Conservation (phyloP, 2,329 filamentous ascomycete genomes). For the Fusarium brevicatenulatum region DNA sequence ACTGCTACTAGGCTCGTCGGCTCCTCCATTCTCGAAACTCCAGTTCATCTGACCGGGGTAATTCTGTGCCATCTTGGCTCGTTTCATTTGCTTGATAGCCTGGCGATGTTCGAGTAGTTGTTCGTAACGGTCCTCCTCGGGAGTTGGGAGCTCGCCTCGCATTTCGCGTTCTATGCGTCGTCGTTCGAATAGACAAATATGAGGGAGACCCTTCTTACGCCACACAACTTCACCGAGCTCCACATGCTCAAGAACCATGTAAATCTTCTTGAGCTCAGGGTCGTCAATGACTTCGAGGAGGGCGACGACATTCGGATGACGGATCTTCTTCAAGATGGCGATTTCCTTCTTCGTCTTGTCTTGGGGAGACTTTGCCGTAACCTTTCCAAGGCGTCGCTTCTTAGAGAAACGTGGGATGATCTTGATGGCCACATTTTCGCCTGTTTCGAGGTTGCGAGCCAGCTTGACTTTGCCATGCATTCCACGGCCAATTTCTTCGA, state of each 20-base stretch:
- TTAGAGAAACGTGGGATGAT: slow-evolving; percentile 97
- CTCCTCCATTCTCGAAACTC: slow-evolving; percentile 83
- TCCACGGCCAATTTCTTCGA: slow-evolving; percentile 94
- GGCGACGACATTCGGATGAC: slow-evolving; percentile 96
- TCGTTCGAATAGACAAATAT: slow-evolving; percentile 86
- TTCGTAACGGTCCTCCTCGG: slow-evolving; percentile 69
- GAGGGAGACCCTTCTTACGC: slow-evolving; percentile 87
- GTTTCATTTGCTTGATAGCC: slow-evolving; percentile 65
- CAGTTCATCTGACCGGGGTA: slow-evolving; percentile 72
- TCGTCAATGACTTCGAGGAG: slow-evolving; percentile 98
- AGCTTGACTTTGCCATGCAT: slow-evolving; percentile 98
- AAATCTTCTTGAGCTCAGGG: slow-evolving; percentile 95
- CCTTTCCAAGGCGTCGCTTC: slow-evolving; percentile 87
- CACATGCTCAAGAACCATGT: slow-evolving; percentile 96
- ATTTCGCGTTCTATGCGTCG: slow-evolving; percentile 80
- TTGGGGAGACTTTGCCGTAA: slow-evolving; percentile 71
- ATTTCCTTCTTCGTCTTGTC: slow-evolving; percentile 96
- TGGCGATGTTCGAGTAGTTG: slow-evolving; percentile 69
- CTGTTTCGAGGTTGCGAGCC: slow-evolving; percentile 80
- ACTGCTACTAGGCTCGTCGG: slow-evolving; percentile 60
- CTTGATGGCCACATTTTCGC: slow-evolving; percentile 92
- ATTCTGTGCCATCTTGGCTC: slow-evolving; percentile 62
- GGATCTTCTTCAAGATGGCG: slow-evolving; percentile 97
- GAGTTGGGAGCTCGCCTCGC: slow-evolving; percentile 65
- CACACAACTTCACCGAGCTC: slow-evolving; percentile 94